phyloP scores from a whole-genome alignment of 805 yeast species.

The Teunomyces lycoperdinae region DNA sequence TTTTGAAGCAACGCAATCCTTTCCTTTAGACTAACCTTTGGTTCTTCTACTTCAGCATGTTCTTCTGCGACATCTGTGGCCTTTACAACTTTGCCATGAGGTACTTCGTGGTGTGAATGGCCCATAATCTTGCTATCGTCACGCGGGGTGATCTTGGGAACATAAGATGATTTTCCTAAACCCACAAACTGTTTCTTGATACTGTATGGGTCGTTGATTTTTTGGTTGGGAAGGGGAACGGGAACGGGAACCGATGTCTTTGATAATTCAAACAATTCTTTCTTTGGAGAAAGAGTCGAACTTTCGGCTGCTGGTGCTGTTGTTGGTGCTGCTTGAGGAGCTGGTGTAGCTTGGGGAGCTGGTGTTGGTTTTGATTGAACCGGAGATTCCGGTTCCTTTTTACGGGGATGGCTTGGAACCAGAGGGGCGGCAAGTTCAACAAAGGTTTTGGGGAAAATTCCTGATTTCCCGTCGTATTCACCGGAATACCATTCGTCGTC shows the following conservation, averaged over 20 bases:
- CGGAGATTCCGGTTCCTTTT: constrained; percentile 4
- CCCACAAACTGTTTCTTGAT: constrained; percentile 55
- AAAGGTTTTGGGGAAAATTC: constrained; percentile 86
- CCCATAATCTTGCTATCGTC: constrained; percentile 33
- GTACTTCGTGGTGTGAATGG: constrained; percentile 27
- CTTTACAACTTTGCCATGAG: constrained; percentile 23
- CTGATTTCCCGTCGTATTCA: constrained; percentile 56
- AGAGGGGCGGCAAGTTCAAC: constrained; percentile 44
- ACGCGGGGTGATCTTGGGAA: constrained; percentile 46
- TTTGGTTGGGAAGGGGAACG: constrained; percentile 26
- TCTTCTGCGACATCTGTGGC: constrained; percentile 25
- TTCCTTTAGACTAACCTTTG: constrained; percentile 80
- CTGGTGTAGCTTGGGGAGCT: constrained; percentile 5
- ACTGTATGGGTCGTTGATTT: constrained; percentile 42
- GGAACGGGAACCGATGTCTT: constrained; percentile 17
- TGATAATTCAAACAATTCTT: not conserved
- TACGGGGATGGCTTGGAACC: constrained; percentile 8
- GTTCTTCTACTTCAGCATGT: constrained; percentile 53
- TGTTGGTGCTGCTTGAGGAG: constrained; percentile 5
- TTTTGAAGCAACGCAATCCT: constrained; percentile 82
- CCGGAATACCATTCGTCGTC: constrained; percentile 95
- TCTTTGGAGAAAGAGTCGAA: not conserved
- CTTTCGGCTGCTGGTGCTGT: not conserved
- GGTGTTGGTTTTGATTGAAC: not conserved
- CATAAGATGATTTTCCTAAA: constrained; percentile 58